Evolutionary conservation across 2,329 filamentous ascomycete species (phyloP).

Genomic region (Blumeria graminis): DNA sequence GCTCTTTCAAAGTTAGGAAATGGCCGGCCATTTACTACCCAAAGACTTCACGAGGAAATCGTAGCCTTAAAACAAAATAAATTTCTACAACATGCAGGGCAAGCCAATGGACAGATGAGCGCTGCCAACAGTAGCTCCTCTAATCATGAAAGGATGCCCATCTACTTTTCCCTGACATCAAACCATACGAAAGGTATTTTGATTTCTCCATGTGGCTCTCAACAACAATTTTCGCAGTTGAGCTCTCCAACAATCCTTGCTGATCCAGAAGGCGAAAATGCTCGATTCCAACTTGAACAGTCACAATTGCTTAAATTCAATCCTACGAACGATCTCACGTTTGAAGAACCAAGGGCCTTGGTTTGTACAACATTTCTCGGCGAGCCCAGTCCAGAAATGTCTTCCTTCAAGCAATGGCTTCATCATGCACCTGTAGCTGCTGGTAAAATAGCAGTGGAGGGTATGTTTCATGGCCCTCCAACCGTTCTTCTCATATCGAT

Average conservation of each 20-base stretch:
- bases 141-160: conserved; percentile 19
- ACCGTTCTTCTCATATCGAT: conserved; percentile 43
- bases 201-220: conserved; percentile 19
- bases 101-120: conserved; percentile 20
- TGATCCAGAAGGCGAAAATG: conserved; percentile 9
- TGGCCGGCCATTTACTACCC: conserved; percentile 29
- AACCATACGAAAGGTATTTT: conserved; percentile 27
- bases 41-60: conserved; percentile 32
- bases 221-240: conserved; percentile 15
- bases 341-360: conserved; percentile 37
- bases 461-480: conserved; percentile 42
- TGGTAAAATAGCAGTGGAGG: conserved; percentile 36
- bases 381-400: conserved; percentile 40
- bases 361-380: conserved; percentile 44
- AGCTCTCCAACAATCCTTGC: conserved; percentile 11
- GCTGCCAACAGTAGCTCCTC: conserved; percentile 13
- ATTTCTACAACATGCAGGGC: conserved; percentile 18
- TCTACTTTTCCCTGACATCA: conserved; percentile 30
- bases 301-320: conserved; percentile 11
- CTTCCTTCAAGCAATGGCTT: conserved; percentile 42
- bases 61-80: conserved; percentile 17
- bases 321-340: conserved; percentile 24
- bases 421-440: conserved; percentile 30
- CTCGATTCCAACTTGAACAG: conserved; percentile 7
- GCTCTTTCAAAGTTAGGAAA: conserved; percentile 27